Conservation (phyloP, 345 rosid species). For the Aquilaria malaccensis region DNA sequence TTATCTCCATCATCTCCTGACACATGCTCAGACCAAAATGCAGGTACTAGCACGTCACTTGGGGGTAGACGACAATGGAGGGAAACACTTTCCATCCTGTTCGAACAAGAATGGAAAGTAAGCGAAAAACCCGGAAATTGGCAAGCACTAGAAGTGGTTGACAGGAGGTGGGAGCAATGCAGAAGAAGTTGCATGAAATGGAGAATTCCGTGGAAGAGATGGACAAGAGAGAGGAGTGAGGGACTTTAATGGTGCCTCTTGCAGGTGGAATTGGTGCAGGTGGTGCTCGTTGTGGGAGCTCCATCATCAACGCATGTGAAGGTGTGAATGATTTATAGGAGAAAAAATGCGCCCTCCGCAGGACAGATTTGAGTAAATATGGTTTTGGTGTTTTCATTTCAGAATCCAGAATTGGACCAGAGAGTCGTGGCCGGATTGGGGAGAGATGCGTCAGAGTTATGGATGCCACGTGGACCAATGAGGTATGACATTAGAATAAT, state of each 20-base stretch:
- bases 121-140: slow-evolving; percentile 17
- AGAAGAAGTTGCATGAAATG: slow-evolving; percentile 25
- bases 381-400: slow-evolving; percentile 45
- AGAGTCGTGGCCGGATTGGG: slow-evolving; percentile 23
- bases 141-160: slow-evolving; percentile 49
- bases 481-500: slow-evolving; percentile 8
- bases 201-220: slow-evolving; percentile 5
- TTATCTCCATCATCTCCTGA: slow-evolving; percentile 29
- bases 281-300: slow-evolving; percentile 44
- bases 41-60: slow-evolving; percentile 31
- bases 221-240: background rate
- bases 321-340: slow-evolving; percentile 40
- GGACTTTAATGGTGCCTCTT: slow-evolving; percentile 28
- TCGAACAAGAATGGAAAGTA: slow-evolving; percentile 28
- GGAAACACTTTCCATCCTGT: slow-evolving; percentile 21
- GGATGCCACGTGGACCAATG: slow-evolving; percentile 64
- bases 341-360: slow-evolving; percentile 21
- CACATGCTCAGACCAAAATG: slow-evolving; percentile 22
- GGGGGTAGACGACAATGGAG: slow-evolving; percentile 20
- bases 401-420: slow-evolving; percentile 47
- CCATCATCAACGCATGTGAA: slow-evolving; percentile 53
- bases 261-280: slow-evolving; percentile 23
- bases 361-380: slow-evolving; percentile 43
- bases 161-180: slow-evolving; percentile 46
- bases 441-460: slow-evolving; percentile 13